Evolutionary conservation across 306 rosid genomes (phyloP).

Genomic region (Lupinus albus): DNA sequence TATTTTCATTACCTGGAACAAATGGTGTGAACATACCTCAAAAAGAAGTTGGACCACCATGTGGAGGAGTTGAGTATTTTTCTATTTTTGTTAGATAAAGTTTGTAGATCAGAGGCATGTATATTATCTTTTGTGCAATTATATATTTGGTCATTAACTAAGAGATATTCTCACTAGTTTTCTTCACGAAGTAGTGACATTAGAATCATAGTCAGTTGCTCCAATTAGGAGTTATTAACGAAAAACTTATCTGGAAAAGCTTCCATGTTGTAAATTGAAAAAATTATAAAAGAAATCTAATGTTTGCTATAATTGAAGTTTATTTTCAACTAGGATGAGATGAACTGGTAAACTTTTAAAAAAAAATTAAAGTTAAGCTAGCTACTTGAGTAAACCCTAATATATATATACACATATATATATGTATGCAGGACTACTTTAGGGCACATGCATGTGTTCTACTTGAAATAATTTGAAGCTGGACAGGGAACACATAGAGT

Average conservation of each 20-base stretch:
- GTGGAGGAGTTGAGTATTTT: slow-evolving; percentile 38
- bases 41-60: slow-evolving; percentile 47
- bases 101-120: slow-evolving; percentile 2
- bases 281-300: neutral
- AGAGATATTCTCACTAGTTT: slow-evolving; percentile 14
- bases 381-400: slow-evolving; percentile 18
- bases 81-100: neutral
- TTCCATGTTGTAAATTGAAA: neutral
- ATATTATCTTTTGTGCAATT: neutral
- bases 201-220: slow-evolving; percentile 17
- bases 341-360: neutral
- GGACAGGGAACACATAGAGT: neutral
- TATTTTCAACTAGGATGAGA: slow-evolving; percentile 3
- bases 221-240: neutral
- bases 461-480: slow-evolving; percentile 22
- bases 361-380: neutral
- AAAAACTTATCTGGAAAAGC: neutral
- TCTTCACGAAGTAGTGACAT: neutral
- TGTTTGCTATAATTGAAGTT: slow-evolving; percentile 19
- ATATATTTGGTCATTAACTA: slow-evolving; percentile 3
- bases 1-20: slow-evolving; percentile 17
- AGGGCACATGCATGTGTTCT: slow-evolving; percentile 29
- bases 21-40: slow-evolving; percentile 12
- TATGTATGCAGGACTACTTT: no score
- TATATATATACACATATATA: no score